Conservation (phyloP, 257 asterid genomes). For the Penstemon davidsonii region DNA sequence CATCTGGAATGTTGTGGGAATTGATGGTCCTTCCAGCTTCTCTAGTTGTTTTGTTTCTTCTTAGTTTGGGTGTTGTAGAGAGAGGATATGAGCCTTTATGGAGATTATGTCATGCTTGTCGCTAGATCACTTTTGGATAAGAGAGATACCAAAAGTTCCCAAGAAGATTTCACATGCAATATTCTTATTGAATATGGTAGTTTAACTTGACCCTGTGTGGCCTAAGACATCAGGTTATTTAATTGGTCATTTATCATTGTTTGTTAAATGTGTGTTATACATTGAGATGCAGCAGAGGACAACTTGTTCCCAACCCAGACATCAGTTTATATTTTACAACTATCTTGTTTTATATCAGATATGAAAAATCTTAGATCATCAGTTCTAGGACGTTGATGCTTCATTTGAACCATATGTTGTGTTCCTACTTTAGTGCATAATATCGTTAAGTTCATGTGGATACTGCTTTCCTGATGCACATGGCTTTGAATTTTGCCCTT, state of each 20-base stretch:
- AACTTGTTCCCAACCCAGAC: too few relatives aligned
- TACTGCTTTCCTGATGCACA: conserved; percentile 14
- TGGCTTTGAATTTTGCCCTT: not conserved
- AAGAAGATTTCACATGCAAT: not conserved
- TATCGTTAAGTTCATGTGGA: conserved; percentile 13
- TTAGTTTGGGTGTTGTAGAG: not conserved
- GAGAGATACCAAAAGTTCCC: not conserved
- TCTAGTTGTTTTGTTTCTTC: not conserved
- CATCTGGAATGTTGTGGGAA: not conserved
- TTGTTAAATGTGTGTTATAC: not conserved
- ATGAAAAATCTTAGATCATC: not conserved
- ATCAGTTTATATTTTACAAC: not conserved
- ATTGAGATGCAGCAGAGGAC: too few relatives aligned
- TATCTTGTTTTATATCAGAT: not conserved
- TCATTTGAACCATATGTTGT: not conserved
- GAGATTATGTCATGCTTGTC: not conserved
- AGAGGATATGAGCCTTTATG: not conserved
- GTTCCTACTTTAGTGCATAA: not conserved
- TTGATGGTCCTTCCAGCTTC: not conserved
- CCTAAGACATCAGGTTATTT: not conserved
- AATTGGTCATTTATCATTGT: not conserved
- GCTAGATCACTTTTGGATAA: not conserved
- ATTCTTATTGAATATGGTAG: not conserved
- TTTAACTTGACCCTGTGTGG: not conserved
- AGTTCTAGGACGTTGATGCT: not conserved